A percentile compares a stretch with the other conserved stretches of the same genome.
Conservation (phyloP, 352 stramenopile species). For the Thraustochytrium striatum region DNA sequence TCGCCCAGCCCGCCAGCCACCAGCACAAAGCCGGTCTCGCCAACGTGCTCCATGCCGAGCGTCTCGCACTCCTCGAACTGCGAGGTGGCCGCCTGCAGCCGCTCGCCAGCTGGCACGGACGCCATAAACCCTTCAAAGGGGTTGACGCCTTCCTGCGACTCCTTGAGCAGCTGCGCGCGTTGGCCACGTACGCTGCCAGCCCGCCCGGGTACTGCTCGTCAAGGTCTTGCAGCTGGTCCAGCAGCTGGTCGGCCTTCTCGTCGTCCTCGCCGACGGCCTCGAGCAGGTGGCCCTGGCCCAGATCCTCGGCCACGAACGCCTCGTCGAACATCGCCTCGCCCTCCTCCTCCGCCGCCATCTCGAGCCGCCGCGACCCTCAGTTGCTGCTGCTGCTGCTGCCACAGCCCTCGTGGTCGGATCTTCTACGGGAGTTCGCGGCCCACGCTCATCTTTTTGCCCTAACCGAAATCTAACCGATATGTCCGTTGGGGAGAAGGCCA, state of each 20-base stretch:
- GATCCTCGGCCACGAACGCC: constrained; percentile 1
- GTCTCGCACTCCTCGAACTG: constrained; percentile 68
- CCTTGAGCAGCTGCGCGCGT: constrained; percentile 59
- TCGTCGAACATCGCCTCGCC: neutral
- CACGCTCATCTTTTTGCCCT: neutral
- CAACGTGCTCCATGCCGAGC: constrained; percentile 66
- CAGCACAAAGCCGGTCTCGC: constrained; percentile 86
- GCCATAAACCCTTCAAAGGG: constrained; percentile 60
- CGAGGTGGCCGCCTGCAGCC: constrained; percentile 62
- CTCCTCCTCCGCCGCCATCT: neutral
- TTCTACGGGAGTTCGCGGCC: too few relatives aligned
- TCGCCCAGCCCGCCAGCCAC: constrained; percentile 95
- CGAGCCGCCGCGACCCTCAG: neutral
- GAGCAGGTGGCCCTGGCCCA: constrained; percentile 50
- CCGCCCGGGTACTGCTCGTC: constrained; percentile 61
- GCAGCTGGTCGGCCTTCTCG: constrained; percentile 50
- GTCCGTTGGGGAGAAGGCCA: neutral
- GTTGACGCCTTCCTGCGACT: constrained; percentile 65
- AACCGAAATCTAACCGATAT: neutral
- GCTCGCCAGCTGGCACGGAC: constrained; percentile 55
- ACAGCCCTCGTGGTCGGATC: too few relatives aligned
- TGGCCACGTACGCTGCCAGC: constrained; percentile 62
- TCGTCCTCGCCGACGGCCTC: constrained; percentile 4
- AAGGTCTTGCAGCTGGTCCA: constrained; percentile 51
- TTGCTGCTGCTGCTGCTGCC: too few relatives aligned